A percentile compares a stretch with the other conserved stretches of the same genome.
These are phyloP conservation scores for Trichoderma reesei DNA, from an alignment of 495 filamentous ascomycete genomes.

Conservation along the genomic window DNA sequence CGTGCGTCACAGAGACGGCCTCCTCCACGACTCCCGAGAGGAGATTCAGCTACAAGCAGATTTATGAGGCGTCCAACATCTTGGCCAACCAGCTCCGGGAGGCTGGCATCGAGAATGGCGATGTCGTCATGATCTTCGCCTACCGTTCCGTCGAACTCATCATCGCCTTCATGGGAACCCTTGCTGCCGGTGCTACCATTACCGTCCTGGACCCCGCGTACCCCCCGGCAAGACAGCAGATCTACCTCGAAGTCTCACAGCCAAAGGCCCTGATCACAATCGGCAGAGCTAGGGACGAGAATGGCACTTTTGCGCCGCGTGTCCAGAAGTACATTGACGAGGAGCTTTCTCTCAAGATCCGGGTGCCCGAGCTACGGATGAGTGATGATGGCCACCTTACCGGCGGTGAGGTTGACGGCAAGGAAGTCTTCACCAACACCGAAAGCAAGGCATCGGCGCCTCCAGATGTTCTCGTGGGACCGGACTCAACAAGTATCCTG, in stretches of 20 bases:
- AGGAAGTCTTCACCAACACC: slow-evolving; percentile 56
- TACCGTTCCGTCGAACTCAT: slow-evolving; percentile 71
- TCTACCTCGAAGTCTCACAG: slow-evolving; percentile 82
- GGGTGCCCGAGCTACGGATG: slow-evolving; percentile 68
- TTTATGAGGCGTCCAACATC: slow-evolving; percentile 74
- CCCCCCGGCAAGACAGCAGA: slow-evolving; percentile 76
- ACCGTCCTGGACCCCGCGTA: slow-evolving; percentile 83
- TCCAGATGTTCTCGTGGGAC: slow-evolving; percentile 75
- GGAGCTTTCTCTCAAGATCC: slow-evolving; percentile 60
- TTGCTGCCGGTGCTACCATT: slow-evolving; percentile 57
- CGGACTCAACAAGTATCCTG: slow-evolving; percentile 77
- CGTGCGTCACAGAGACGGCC: slow-evolving; percentile 78
- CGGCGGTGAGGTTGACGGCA: slow-evolving; percentile 54
- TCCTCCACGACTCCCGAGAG: slow-evolving; percentile 48
- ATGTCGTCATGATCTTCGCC: slow-evolving; percentile 91
- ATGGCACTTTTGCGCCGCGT: slow-evolving; percentile 54
- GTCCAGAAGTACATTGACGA: slow-evolving; percentile 69
- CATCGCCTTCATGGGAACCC: slow-evolving; percentile 51
- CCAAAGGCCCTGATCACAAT: slow-evolving; percentile 75
- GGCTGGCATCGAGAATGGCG: slow-evolving; percentile 64
- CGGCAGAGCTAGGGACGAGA: slow-evolving; percentile 65
- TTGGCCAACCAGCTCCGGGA: slow-evolving; percentile 69
- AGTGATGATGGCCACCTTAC: slow-evolving; percentile 61
- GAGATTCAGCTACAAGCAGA: slow-evolving; percentile 77
- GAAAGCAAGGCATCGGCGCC: slow-evolving; percentile 41